phyloP scores from a whole-genome alignment of 2,329 filamentous ascomycete species.

The Neoarthrinium moseri region DNA sequence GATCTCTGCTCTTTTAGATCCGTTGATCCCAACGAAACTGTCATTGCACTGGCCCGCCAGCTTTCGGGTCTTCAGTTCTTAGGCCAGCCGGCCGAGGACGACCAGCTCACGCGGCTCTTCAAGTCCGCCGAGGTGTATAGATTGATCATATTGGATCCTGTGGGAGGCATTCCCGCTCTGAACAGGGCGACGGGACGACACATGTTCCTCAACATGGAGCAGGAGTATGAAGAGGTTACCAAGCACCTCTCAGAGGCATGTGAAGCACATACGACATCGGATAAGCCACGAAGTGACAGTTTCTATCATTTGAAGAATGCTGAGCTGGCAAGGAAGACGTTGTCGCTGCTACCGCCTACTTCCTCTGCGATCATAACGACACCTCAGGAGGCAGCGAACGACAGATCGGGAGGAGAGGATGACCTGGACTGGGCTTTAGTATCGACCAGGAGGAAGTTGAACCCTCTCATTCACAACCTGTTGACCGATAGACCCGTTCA shows the following conservation, averaged over 20 bases:
- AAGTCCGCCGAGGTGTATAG: constrained; percentile 62
- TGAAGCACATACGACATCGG: constrained; percentile 8
- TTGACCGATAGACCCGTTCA: constrained; percentile 92
- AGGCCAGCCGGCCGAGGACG: constrained; percentile 37
- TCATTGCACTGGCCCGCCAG: constrained; percentile 75
- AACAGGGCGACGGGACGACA: constrained; percentile 63
- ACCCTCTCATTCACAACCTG: constrained; percentile 92
- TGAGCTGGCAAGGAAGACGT: constrained; percentile 64
- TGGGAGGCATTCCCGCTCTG: constrained; percentile 78
- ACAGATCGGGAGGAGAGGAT: constrained; percentile 44
- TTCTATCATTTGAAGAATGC: constrained; percentile 64
- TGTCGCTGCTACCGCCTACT: constrained; percentile 76
- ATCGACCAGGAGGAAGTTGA: constrained; percentile 56
- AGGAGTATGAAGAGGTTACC: constrained; percentile 75
- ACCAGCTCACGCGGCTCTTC: constrained; percentile 29
- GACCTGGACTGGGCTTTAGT: constrained; percentile 50
- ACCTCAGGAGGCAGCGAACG: constrained; percentile 73
- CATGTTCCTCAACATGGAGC: constrained; percentile 89
- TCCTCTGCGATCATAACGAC: constrained; percentile 90
- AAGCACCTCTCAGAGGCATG: constrained; percentile 49
- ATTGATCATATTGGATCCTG: constrained; percentile 82
- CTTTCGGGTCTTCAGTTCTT: constrained; percentile 65
- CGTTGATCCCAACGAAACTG: constrained; percentile 56
- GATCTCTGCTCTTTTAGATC: constrained; percentile 36
- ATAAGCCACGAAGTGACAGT: constrained; percentile 29